Evolutionary conservation across 2,329 filamentous ascomycete species (phyloP).

Genomic region (Colletotrichum aenigma): DNA sequence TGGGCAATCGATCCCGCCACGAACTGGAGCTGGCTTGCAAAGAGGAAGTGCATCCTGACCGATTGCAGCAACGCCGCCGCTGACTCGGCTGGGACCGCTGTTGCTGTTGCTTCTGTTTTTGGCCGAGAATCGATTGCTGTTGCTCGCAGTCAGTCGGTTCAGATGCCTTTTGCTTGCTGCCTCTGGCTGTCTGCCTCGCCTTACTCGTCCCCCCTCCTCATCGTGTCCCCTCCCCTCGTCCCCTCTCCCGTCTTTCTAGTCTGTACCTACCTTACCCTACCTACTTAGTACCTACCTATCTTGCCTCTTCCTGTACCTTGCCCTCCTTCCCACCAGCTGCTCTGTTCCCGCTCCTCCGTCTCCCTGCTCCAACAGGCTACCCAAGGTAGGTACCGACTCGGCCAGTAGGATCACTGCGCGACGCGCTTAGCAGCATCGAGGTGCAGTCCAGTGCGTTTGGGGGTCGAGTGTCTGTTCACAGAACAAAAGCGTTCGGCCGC

Average conservation of each 20-base stretch:
- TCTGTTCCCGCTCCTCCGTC: not conserved
- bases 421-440: slow-evolving; percentile 33
- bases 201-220: not conserved
- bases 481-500: not conserved
- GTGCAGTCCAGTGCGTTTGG: slow-evolving; percentile 15
- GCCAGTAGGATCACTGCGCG: slow-evolving; percentile 37
- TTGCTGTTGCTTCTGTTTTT: not conserved
- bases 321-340: not conserved
- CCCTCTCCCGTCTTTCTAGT: not conserved
- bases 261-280: not conserved
- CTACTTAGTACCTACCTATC: not conserved
- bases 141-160: not conserved
- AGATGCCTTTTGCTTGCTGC: not conserved
- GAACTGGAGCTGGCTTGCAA: not conserved
- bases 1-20: not conserved
- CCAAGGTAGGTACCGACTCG: slow-evolving; percentile 8
- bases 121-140: not conserved
- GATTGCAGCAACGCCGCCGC: slow-evolving; percentile 13
- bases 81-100: slow-evolving; percentile 1
- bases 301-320: not conserved
- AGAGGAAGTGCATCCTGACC: not conserved
- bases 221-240: not conserved
- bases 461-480: slow-evolving; percentile 13
- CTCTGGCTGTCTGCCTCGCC: not conserved
- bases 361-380: not conserved